These are phyloP conservation scores for Globisporangium spiculum DNA, from an alignment of 352 stramenopile species.

Conservation along the genomic window DNA sequence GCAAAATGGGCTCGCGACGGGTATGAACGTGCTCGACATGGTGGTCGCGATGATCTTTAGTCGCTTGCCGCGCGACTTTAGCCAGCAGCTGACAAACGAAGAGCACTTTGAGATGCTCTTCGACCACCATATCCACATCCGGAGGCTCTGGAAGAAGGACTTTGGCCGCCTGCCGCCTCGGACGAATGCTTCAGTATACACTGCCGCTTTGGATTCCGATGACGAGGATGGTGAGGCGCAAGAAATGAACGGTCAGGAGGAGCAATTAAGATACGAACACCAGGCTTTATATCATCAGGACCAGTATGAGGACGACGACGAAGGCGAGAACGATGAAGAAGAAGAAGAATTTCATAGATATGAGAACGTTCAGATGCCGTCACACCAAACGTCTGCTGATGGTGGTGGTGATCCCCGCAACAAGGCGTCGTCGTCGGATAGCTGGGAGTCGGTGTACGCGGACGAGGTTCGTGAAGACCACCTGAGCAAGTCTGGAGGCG, in stretches of 20 bases:
- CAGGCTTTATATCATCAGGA: conserved; percentile 2
- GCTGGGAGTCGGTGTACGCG: conserved; percentile 31
- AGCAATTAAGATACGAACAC: not conserved
- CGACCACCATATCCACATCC: conserved; percentile 77
- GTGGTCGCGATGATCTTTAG: conserved; percentile 84
- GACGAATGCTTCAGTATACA: conserved; percentile 11
- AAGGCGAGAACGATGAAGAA: conserved; percentile 11
- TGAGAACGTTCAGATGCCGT: conserved; percentile 9
- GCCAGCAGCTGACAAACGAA: conserved; percentile 47
- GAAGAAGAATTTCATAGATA: conserved; percentile 15
- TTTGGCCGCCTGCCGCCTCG: conserved; percentile 67
- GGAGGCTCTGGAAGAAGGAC: conserved; percentile 79
- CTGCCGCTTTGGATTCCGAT: conserved; percentile 7
- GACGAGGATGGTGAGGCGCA: conserved; percentile 19
- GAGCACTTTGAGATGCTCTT: conserved; percentile 73
- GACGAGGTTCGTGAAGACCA: conserved; percentile 5
- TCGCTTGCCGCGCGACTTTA: conserved; percentile 70
- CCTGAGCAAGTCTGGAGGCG: not conserved
- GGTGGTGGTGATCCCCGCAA: conserved; percentile 10
- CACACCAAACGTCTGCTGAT: conserved; percentile 14
- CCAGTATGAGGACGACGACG: conserved; percentile 12
- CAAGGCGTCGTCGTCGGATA: conserved; percentile 17
- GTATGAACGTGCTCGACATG: conserved; percentile 87
- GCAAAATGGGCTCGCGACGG: conserved; percentile 21
- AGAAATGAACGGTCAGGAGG: conserved; percentile 11